These are phyloP conservation scores for Boletus rubropictus DNA, from an alignment of 768 basidiomycete species.

Conservation along the genomic window DNA sequence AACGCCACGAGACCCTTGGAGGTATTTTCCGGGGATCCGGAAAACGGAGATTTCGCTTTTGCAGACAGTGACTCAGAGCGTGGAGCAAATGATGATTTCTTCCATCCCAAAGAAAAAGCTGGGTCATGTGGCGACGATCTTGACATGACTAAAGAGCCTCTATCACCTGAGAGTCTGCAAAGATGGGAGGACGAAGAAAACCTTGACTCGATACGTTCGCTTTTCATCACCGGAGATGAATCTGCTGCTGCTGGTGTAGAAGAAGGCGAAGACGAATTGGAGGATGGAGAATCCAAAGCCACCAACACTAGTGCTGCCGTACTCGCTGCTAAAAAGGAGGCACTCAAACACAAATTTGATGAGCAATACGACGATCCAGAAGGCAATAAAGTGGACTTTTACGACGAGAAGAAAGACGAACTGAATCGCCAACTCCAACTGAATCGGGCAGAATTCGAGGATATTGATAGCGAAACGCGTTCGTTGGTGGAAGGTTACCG, in stretches of 20 bases:
- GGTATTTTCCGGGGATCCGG: slow-evolving; percentile 33
- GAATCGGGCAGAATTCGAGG: slow-evolving; percentile 82
- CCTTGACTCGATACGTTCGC: slow-evolving; percentile 76
- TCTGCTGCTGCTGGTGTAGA: slow-evolving; percentile 32
- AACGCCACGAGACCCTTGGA: slow-evolving; percentile 33
- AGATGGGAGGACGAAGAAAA: slow-evolving; percentile 84
- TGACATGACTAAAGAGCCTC: slow-evolving; percentile 64
- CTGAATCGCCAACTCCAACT: slow-evolving; percentile 78
- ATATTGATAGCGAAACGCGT: slow-evolving; percentile 69
- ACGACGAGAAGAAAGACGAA: slow-evolving; percentile 87
- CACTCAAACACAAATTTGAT: slow-evolving; percentile 91
- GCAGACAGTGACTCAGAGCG: slow-evolving; percentile 77
- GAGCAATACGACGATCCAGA: slow-evolving; percentile 93
- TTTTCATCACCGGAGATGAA: slow-evolving; percentile 82
- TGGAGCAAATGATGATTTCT: slow-evolving; percentile 63
- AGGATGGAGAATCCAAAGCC: slow-evolving; percentile 34
- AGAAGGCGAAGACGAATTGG: slow-evolving; percentile 37
- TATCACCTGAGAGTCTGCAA: slow-evolving; percentile 47
- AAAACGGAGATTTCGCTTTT: slow-evolving; percentile 49
- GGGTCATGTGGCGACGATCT: slow-evolving; percentile 42
- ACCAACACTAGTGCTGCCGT: slow-evolving; percentile 43
- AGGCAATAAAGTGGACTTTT: slow-evolving; percentile 76
- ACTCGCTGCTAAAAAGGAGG: slow-evolving; percentile 83
- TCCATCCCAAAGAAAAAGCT: slow-evolving; percentile 46
- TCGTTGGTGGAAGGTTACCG: slow-evolving; percentile 85